These are phyloP conservation scores for Umbelopsis sp. DNA, from an alignment of 371 early-diverging fungal species.

Conservation along the genomic window DNA sequence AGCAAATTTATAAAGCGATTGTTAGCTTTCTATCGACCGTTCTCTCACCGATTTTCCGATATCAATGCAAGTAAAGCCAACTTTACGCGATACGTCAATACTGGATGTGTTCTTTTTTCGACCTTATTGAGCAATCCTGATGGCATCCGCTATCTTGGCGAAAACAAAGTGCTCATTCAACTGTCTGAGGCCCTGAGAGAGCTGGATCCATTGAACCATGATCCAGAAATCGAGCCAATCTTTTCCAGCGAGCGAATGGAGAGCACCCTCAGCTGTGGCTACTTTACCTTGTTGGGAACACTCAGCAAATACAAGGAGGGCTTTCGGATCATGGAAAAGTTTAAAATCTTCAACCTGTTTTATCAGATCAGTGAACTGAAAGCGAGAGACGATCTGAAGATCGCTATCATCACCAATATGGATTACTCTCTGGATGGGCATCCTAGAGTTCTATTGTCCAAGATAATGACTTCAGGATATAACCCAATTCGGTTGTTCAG, in stretches of 20 bases:
- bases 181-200: conserved; percentile 75
- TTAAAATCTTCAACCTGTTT: conserved; percentile 78
- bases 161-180: conserved; percentile 69
- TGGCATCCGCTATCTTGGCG: conserved; percentile 70
- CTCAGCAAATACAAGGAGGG: conserved; percentile 72
- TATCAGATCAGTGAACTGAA: conserved; percentile 83
- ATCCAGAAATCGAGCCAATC: conserved; percentile 64
- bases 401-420: conserved; percentile 73
- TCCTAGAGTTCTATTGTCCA: conserved; percentile 78
- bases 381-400: conserved; percentile 81
- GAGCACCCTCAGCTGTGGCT: conserved; percentile 71
- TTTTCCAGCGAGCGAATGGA: conserved; percentile 82
- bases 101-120: conserved; percentile 68
- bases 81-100: conserved; percentile 56
- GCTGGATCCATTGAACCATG: conserved; percentile 60
- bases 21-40: conserved; percentile 77
- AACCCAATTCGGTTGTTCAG: conserved; percentile 80
- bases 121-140: conserved; percentile 64
- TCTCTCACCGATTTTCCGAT: conserved; percentile 74
- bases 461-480: conserved; percentile 83
- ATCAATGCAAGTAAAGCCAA: conserved; percentile 56
- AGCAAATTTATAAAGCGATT: conserved; percentile 80
- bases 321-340: conserved; percentile 70
- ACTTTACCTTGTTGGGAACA: conserved; percentile 78
- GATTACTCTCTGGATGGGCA: conserved; percentile 88